Evolutionary conservation across 208 protist genomes (phyloP), one percentile per base, ranked within the genome.

Genomic region (Polymyxa betae): DNA sequence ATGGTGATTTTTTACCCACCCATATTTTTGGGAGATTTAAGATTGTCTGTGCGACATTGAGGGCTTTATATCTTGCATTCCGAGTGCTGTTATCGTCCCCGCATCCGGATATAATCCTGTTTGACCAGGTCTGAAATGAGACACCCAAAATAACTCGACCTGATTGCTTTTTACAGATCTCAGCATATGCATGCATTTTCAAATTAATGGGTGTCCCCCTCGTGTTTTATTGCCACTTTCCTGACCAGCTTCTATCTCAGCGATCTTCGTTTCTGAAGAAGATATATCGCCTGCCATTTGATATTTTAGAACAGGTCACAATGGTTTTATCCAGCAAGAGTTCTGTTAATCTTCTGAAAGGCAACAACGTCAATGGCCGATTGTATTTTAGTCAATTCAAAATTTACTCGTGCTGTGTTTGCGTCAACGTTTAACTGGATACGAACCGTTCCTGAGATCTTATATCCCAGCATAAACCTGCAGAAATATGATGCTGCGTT

Each of bases 151-250:
- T 60, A 60, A 29, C 24, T 60, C 24, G 49, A 24, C 24, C 5
- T 38, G 16, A 20, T 45, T 82, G 5, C 5, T 82, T 35, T 82
- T 82, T 12, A 12, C 40, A 82, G 72, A 82, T 82, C 35, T 82
- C 72, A 5, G 72, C 35, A 35, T 82, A 43, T 43, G 5, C 72
- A 5, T 43, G 35, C 16, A 82, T 82, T 43, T 43, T 82, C n/a
- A 45, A 43, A n/a, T 12, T 82, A 43, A 82, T 82, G 72, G n/a
- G n/a, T 43, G n/a, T 82, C n/a, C 72, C 72, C 5, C 72, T 97
- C 0, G 90, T 99, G n/a, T 99, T 99, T 92, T 99, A 99, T 94
- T 98, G 97, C 92, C 98, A 99, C 92, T 99, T 98, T 91, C 98
- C 98, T 0, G 98, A 99, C 93, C 93, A 96, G 82, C 93, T 98